A percentile compares a stretch with the other conserved stretches of the same genome.
These are phyloP conservation scores for Periconia sp. DNA, from an alignment of 2,329 filamentous ascomycete species.

Conservation along the genomic window DNA sequence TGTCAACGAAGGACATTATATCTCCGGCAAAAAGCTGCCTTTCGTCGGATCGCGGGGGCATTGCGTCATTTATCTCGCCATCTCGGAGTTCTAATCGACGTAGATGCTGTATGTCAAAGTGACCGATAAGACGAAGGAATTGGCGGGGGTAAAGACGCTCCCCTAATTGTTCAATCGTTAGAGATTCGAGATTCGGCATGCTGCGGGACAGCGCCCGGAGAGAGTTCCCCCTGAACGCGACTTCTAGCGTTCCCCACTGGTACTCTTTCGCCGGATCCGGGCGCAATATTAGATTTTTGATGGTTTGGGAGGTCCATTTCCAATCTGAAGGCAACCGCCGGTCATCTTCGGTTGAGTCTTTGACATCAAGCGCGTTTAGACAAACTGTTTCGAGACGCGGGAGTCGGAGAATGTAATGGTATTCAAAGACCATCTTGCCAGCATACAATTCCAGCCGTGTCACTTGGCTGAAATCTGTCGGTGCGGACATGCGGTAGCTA, in stretches of 20 bases:
- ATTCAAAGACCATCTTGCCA: conserved; percentile 5
- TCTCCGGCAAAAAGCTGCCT: too few species aligned
- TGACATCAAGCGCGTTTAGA: conserved; percentile 1
- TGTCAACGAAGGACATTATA: too few species aligned
- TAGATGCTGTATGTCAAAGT: conserved; percentile 3
- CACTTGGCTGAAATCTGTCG: conserved; percentile 3
- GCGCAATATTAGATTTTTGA: conserved; percentile 8
- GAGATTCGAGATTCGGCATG: conserved; percentile 4
- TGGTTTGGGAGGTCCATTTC: conserved; percentile 6
- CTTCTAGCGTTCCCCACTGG: background rate
- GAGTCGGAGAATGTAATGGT: conserved; percentile 9
- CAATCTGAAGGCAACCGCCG: conserved; percentile 3
- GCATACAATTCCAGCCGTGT: conserved; percentile 5
- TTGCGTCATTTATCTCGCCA: background rate
- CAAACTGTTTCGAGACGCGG: conserved; percentile 4
- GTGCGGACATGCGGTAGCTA: conserved; percentile 5
- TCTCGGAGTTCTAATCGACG: conserved; percentile 3
- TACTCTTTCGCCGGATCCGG: background rate
- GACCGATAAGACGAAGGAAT: background rate
- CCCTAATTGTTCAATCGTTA: conserved; percentile 3
- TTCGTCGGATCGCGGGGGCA: too few species aligned
- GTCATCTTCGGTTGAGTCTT: conserved; percentile 2
- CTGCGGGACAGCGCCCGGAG: conserved; percentile 4
- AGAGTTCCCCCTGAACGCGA: background rate
- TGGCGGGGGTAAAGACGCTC: background rate